Percentiles rank a stretch among this genome's conserved stretches.
Conservation (phyloP, 306 rosid species). For the Cajanus cajan region DNA sequence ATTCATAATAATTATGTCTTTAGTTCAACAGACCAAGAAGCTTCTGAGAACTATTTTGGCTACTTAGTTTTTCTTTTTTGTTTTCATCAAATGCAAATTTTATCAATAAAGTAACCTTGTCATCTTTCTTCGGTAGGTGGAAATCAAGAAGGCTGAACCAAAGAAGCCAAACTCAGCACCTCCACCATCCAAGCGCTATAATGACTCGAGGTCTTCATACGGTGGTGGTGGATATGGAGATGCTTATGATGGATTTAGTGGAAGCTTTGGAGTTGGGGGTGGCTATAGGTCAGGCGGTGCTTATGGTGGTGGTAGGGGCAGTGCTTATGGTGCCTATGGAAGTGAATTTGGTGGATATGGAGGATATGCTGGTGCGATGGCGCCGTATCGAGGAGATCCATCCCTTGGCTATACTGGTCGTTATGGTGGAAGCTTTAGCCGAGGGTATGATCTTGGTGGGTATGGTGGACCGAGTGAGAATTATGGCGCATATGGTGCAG, state of each 20-base stretch:
- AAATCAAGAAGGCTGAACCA: slow-evolving; percentile 98
- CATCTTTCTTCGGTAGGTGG: slow-evolving; percentile 62
- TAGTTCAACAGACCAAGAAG: background rate
- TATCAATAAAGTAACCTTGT: background rate
- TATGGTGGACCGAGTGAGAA: slow-evolving; percentile 80
- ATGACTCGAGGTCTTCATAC: slow-evolving; percentile 69
- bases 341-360: slow-evolving; percentile 87
- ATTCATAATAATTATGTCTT: background rate
- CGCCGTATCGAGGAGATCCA: slow-evolving; percentile 80
- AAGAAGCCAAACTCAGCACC: slow-evolving; percentile 79
- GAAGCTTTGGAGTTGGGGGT: slow-evolving; percentile 65
- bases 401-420: slow-evolving; percentile 75
- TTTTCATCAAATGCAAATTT: background rate
- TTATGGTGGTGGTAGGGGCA: slow-evolving; percentile 63
- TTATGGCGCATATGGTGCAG: slow-evolving; percentile 72
- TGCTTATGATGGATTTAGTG: slow-evolving; percentile 76
- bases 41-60: background rate
- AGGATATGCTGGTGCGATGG: slow-evolving; percentile 73
- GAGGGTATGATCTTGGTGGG: slow-evolving; percentile 85
- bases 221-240: slow-evolving; percentile 76
- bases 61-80: background rate
- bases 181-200: slow-evolving; percentile 78
- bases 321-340: slow-evolving; percentile 66
- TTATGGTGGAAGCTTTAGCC: slow-evolving; percentile 78
- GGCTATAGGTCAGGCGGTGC: slow-evolving; percentile 66